These are phyloP conservation scores for Metschnikowia cubensis DNA, from an alignment of 805 yeast species.

Conservation along the genomic window DNA sequence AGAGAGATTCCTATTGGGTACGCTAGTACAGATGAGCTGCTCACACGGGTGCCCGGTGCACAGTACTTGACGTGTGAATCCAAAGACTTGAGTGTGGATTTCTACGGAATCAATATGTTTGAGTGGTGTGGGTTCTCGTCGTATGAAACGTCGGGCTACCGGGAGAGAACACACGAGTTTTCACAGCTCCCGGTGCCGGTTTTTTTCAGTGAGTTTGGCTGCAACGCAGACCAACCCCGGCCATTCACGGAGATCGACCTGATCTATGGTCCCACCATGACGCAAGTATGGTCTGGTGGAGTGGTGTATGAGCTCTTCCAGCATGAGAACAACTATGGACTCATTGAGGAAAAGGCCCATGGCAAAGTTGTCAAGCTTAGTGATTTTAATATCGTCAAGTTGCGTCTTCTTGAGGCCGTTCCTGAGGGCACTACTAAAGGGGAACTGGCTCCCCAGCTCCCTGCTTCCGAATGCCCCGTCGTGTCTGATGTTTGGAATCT, in stretches of 20 bases:
- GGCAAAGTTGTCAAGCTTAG: conserved; percentile 27
- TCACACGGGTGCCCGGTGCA: conserved; percentile 25
- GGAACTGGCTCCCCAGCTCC: not conserved
- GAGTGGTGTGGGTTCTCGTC: conserved; percentile 43
- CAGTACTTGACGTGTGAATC: conserved; percentile 28
- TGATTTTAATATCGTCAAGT: conserved; percentile 30
- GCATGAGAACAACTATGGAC: conserved; percentile 32
- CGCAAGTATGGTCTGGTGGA: conserved; percentile 39
- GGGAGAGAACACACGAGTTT: conserved; percentile 32
- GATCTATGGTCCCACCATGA: conserved; percentile 30
- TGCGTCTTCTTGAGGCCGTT: conserved; percentile 19
- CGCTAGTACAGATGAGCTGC: conserved; percentile 36
- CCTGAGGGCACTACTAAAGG: conserved; percentile 17
- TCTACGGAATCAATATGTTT: conserved; percentile 36
- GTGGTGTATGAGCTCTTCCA: conserved; percentile 37
- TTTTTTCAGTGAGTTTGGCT: conserved; percentile 39
- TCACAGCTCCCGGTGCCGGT: conserved; percentile 30
- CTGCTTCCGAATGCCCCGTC: conserved; percentile 7
- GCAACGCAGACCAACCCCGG: conserved; percentile 33
- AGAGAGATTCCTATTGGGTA: conserved; percentile 40
- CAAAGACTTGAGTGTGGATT: conserved; percentile 22
- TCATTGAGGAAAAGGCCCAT: conserved; percentile 26
- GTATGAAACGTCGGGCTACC: conserved; percentile 34
- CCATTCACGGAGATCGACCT: conserved; percentile 39
- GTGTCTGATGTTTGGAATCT: conserved; percentile 10